These are phyloP conservation scores for Corrigiola litoralis DNA, from an alignment of 179 eudicot genomes.

Conservation along the genomic window DNA sequence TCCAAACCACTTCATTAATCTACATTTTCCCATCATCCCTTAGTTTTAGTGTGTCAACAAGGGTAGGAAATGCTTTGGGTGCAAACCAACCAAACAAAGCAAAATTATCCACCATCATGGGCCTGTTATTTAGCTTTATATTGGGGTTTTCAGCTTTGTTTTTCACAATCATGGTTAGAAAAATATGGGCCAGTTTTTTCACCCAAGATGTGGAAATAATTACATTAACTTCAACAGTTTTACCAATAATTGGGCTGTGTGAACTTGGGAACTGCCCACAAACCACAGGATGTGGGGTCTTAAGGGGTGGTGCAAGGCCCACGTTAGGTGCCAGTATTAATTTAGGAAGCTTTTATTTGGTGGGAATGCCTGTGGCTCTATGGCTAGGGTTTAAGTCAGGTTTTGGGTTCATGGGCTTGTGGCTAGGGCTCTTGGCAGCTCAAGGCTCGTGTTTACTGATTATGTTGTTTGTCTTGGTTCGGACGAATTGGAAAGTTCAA, in stretches of 20 bases:
- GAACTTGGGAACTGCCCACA: conserved; percentile 91
- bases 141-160: conserved; percentile 58
- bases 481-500: conserved; percentile 65
- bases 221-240: conserved; percentile 49
- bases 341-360: conserved; percentile 62
- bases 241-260: conserved; percentile 82
- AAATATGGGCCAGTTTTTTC: conserved; percentile 63
- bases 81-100: conserved; percentile 52
- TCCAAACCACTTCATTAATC: conserved; percentile 71
- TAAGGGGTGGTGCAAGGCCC: conserved; percentile 79
- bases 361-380: conserved; percentile 78
- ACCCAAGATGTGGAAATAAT: conserved; percentile 55
- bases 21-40: conserved; percentile 86
- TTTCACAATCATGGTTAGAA: conserved; percentile 47
- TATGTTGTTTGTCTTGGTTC: conserved; percentile 47
- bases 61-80: conserved; percentile 72
- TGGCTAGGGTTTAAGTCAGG: conserved; percentile 49
- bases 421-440: conserved; percentile 75
- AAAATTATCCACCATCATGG: conserved; percentile 50
- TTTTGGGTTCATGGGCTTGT: conserved; percentile 57
- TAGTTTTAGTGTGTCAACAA: conserved; percentile 67
- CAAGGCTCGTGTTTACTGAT: conserved; percentile 52
- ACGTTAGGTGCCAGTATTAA: conserved; percentile 67
- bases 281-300: conserved; percentile 68
- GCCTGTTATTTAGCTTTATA: conserved; percentile 53